Percentiles rank a stretch among this genome's conserved stretches.
Evolutionary conservation across 164 flowering plant species (phyloP).

Genomic region (Platanus orientalis): DNA sequence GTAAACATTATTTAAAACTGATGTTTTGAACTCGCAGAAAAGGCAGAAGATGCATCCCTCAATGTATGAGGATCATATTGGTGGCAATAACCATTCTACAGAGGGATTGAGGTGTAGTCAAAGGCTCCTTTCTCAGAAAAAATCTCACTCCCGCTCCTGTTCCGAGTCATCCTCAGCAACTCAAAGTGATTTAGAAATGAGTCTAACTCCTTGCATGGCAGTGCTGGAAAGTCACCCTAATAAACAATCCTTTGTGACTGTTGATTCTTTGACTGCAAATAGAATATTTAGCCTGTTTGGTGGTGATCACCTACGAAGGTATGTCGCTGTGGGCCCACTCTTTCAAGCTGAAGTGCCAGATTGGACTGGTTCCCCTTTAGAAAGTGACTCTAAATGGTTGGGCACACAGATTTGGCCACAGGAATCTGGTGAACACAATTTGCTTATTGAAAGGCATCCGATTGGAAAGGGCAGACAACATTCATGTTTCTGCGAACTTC

Average conservation of each 20-base stretch:
- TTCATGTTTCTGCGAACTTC: conserved; percentile 52
- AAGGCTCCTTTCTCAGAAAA: conserved; percentile 31
- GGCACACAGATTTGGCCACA: conserved; percentile 71
- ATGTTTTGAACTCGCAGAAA: conserved; percentile 36
- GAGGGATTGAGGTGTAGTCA: conserved; percentile 41
- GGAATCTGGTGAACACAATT: conserved; percentile 14
- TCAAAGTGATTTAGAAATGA: conserved; percentile 17
- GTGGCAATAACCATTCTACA: conserved; percentile 23
- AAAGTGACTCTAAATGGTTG: conserved; percentile 71
- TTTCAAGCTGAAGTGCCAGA: conserved; percentile 70
- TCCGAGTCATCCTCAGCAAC: conserved; percentile 22
- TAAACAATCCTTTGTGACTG: conserved; percentile 8
- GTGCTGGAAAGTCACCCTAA: conserved; percentile 8
- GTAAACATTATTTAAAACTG: neutral
- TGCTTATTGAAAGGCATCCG: conserved; percentile 41
- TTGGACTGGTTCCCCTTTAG: conserved; percentile 46
- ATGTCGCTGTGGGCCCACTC: conserved; percentile 45
- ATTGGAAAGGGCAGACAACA: conserved; percentile 78
- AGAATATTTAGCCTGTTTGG: conserved; percentile 15
- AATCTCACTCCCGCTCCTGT: conserved; percentile 15
- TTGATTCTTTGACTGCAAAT: conserved; percentile 22
- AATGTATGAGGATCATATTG: conserved; percentile 57
- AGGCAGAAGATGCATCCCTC: conserved; percentile 75
- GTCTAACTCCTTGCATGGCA: conserved; percentile 5
- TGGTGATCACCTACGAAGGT: conserved; percentile 18